Percentiles rank a stretch among this genome's conserved stretches.
These are phyloP conservation scores for Aaosphaeria arxii DNA, from an alignment of 2,329 filamentous ascomycete species.

Conservation along the genomic window DNA sequence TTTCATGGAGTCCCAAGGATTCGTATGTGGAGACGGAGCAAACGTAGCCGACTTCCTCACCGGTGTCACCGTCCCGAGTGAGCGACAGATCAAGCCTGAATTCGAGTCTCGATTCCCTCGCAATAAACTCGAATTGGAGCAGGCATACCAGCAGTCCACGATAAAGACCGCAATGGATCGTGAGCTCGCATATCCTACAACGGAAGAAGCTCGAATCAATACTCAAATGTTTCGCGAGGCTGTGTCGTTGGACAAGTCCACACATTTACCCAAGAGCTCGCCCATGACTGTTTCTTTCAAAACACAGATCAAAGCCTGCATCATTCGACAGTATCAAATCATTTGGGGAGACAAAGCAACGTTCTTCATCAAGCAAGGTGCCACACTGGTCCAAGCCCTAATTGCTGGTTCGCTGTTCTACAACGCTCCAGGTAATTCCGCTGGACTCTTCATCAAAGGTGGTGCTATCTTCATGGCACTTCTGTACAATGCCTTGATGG, in stretches of 20 bases:
- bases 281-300: slow-evolving; percentile 45
- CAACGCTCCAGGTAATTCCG: slow-evolving; percentile 55
- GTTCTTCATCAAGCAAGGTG: slow-evolving; percentile 60
- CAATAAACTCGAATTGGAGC: slow-evolving; percentile 42
- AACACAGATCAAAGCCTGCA: slow-evolving; percentile 53
- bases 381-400: slow-evolving; percentile 58
- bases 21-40: slow-evolving; percentile 59
- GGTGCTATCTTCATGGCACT: slow-evolving; percentile 64
- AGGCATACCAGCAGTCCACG: slow-evolving; percentile 48
- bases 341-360: slow-evolving; percentile 63
- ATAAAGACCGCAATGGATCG: slow-evolving; percentile 51
- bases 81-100: slow-evolving; percentile 39
- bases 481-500: slow-evolving; percentile 60
- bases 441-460: slow-evolving; percentile 62
- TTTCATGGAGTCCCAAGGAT: slow-evolving; percentile 68
- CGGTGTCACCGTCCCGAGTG: slow-evolving; percentile 57
- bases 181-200: slow-evolving; percentile 58
- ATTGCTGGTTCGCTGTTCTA: slow-evolving; percentile 68
- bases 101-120: slow-evolving; percentile 43
- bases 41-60: slow-evolving; percentile 76
- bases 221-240: slow-evolving; percentile 52
- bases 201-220: slow-evolving; percentile 41
- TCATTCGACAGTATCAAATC: slow-evolving; percentile 63
- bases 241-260: slow-evolving; percentile 55
- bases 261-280: slow-evolving; percentile 52